phyloP scores from a whole-genome alignment of 805 yeast species.

The Myxozyma sirexii region DNA sequence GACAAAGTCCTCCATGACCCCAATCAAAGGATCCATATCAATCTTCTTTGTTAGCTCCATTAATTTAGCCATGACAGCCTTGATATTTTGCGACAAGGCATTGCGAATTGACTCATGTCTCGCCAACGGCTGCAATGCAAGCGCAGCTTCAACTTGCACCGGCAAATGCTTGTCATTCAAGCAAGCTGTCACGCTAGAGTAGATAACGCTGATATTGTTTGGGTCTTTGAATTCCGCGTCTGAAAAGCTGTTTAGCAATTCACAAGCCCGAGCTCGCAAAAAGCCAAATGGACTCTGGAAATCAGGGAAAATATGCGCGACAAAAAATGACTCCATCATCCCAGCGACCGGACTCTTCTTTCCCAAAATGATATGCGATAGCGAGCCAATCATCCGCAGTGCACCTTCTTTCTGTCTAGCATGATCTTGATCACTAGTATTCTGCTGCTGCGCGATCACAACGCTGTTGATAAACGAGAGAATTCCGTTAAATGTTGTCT shows the following conservation, averaged over 20 bases:
- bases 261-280: slow-evolving; percentile 64
- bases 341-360: slow-evolving; percentile 59
- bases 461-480: slow-evolving; percentile 60
- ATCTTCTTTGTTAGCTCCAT: slow-evolving; percentile 74
- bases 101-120: slow-evolving; percentile 66
- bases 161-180: slow-evolving; percentile 62
- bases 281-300: slow-evolving; percentile 62
- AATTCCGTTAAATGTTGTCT: slow-evolving; percentile 61
- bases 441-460: slow-evolving; percentile 35
- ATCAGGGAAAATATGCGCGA: slow-evolving; percentile 68
- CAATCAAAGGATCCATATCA: slow-evolving; percentile 84
- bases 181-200: slow-evolving; percentile 44
- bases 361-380: slow-evolving; percentile 57
- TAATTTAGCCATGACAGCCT: slow-evolving; percentile 80
- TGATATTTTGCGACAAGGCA: slow-evolving; percentile 66
- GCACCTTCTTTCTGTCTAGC: slow-evolving; percentile 78
- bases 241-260: slow-evolving; percentile 58
- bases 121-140: slow-evolving; percentile 81
- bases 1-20: slow-evolving; percentile 94
- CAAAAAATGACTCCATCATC: slow-evolving; percentile 72
- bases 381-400: slow-evolving; percentile 73
- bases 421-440: slow-evolving; percentile 42
- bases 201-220: slow-evolving; percentile 59
- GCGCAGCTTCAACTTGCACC: slow-evolving; percentile 78
- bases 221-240: slow-evolving; percentile 60